phyloP scores from a whole-genome alignment of 2,329 filamentous ascomycete genomes.

The Ascochyta fabae region DNA sequence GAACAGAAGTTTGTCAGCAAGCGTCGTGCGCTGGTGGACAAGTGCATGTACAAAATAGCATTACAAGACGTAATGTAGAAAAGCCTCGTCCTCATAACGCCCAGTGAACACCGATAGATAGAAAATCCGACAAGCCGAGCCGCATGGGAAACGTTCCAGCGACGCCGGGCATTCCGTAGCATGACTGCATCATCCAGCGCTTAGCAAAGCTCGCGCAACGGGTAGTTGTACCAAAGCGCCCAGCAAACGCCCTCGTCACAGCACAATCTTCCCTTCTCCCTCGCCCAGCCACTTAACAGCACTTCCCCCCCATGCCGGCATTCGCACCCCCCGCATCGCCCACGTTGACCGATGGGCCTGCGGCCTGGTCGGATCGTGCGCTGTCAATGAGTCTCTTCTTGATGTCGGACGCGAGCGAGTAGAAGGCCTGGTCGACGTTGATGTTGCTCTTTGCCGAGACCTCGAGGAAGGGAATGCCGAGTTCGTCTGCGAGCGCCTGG shows the following conservation, averaged over 20 bases:
- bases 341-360: conserved; percentile 43
- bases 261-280: neutral
- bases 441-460: conserved; percentile 99
- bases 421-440: conserved; percentile 99
- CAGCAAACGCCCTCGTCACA: conserved; percentile 2
- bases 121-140: conserved; percentile 4
- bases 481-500: conserved; percentile 90
- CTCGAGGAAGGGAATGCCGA: conserved; percentile 97
- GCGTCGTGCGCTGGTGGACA: neutral
- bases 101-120: conserved; percentile 11
- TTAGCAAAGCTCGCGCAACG: neutral
- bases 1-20: neutral
- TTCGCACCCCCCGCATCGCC: conserved; percentile 35
- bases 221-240: neutral
- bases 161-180: neutral
- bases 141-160: neutral
- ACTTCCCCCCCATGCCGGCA: conserved; percentile 47
- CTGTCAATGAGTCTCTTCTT: conserved; percentile 98
- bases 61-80: conserved; percentile 26
- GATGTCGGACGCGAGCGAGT: conserved; percentile 92
- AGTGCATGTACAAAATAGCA: conserved; percentile 21
- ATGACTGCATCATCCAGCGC: conserved; percentile 4
- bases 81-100: conserved; percentile 18
- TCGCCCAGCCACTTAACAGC: conserved; percentile 38
- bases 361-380: conserved; percentile 69